Evolutionary conservation across 495 filamentous ascomycete species (phyloP).

Genomic region (Aspergillus affinis): DNA sequence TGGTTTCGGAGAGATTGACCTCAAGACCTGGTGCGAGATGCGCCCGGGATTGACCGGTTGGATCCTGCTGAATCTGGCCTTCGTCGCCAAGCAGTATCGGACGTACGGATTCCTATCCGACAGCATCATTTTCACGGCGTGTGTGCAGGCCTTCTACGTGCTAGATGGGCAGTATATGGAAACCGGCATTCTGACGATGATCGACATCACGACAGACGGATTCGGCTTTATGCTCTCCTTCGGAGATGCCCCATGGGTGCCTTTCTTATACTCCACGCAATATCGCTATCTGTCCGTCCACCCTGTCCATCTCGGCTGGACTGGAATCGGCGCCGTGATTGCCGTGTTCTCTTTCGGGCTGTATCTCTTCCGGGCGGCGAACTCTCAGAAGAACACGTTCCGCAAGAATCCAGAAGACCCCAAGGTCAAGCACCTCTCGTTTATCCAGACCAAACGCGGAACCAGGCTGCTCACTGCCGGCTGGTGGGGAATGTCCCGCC

Average conservation of each 20-base stretch:
- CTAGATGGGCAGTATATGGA: slow-evolving; percentile 78
- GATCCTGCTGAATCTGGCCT: slow-evolving; percentile 74
- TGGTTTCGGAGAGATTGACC: slow-evolving; percentile 65
- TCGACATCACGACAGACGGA: slow-evolving; percentile 84
- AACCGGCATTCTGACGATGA: slow-evolving; percentile 77
- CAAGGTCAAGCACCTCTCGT: slow-evolving; percentile 65
- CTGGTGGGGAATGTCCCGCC: slow-evolving; percentile 85
- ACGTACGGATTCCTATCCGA: slow-evolving; percentile 72
- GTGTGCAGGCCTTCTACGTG: slow-evolving; percentile 72
- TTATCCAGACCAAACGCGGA: slow-evolving; percentile 75
- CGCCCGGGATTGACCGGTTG: slow-evolving; percentile 82
- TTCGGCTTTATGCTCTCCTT: slow-evolving; percentile 89
- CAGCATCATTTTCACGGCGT: slow-evolving; percentile 71
- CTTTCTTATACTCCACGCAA: slow-evolving; percentile 78
- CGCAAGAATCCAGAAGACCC: slow-evolving; percentile 76
- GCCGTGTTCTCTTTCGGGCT: slow-evolving; percentile 64
- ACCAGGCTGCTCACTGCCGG: slow-evolving; percentile 71
- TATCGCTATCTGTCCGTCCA: slow-evolving; percentile 74
- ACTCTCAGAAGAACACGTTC: slow-evolving; percentile 83
- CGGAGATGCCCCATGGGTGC: slow-evolving; percentile 84
- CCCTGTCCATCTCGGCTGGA: slow-evolving; percentile 67
- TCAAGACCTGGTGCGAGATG: slow-evolving; percentile 80
- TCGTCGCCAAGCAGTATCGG: slow-evolving; percentile 76
- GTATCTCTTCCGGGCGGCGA: slow-evolving; percentile 77
- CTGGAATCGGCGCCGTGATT: slow-evolving; percentile 54